Base-by-base conservation (phyloP, 495 filamentous ascomycete species). In the Penicillium verhagenii region DNA sequence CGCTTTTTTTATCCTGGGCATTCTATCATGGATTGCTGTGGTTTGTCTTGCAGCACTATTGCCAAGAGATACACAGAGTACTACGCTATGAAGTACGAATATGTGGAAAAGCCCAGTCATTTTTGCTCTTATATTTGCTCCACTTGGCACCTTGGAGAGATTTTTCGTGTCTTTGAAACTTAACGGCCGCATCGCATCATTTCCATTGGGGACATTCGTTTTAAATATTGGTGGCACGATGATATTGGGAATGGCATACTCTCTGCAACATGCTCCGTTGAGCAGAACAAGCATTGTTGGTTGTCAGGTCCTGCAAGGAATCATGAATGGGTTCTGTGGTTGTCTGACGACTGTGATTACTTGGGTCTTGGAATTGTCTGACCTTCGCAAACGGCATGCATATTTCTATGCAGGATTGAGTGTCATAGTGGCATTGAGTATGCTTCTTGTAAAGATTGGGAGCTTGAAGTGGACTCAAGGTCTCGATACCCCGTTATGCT, bases 331-430 rank as follows among this genome's bases (percentile, higher is more conserved):
- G 25, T 92, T 95, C 63, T 94, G 90, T 64, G 91, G 91, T 3
- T 88, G 87, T 64, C 72, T 92, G 67, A 95, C 91, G 14, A 96
- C 91, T 10, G 87, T 96, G 13, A 89, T 84, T 55, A 95, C 91
- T 1, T 94, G 89, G 88, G 85, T 91, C 6, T 71, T 74, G 8
- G 91, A 96, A 75, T 58, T 94, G 57, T 79, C 78, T 19, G 79
- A 76, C 11, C 66, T 92, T 66, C 46, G 57, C 57, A 75, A 82
- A 33, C 67, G 75, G 21, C 79, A 90, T 71, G 85, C 83, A 2
- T 94, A 90, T 70, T 58, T 82, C 0, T 96, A 96, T 71, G 89
- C 85, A 0, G 67, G 60, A 1, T 58, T 67, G 49, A 94, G 87
- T 63, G 78, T 93, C 3, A 58, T 70, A 0, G 74, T 76, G 1